phyloP scores from a whole-genome alignment of 2,329 filamentous ascomycete species.

The Fusarium kyushuense region DNA sequence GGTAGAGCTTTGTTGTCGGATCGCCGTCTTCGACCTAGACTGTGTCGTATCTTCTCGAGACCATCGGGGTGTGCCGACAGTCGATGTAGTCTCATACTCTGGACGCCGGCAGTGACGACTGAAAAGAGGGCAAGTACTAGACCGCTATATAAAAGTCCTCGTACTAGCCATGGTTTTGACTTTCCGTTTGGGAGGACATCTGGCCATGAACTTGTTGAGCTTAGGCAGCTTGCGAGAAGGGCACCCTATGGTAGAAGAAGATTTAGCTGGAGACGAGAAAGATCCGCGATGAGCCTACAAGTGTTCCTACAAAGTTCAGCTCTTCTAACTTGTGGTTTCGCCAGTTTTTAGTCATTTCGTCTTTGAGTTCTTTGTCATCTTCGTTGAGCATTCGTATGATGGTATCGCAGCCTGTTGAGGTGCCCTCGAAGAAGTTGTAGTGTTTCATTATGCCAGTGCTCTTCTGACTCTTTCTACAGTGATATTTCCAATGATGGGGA shows the following conservation, averaged over 20 bases:
- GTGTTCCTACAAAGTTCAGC: conserved; percentile 22
- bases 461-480: background rate
- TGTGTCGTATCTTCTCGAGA: conserved; percentile 6
- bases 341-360: conserved; percentile 26
- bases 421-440: conserved; percentile 5
- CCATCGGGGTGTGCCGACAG: conserved; percentile 18
- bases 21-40: conserved; percentile 3
- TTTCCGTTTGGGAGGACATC: conserved; percentile 17
- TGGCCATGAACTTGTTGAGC: conserved; percentile 20
- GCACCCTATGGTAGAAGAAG: background rate
- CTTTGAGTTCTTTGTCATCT: background rate
- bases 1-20: background rate
- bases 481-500: background rate
- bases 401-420: conserved; percentile 10
- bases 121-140: conserved; percentile 24
- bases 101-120: conserved; percentile 11
- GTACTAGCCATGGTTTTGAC: conserved; percentile 13
- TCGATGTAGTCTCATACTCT: conserved; percentile 22
- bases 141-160: conserved; percentile 9
- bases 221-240: conserved; percentile 22
- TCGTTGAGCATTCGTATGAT: conserved; percentile 24
- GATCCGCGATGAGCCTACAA: background rate
- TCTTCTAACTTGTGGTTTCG: conserved; percentile 17
- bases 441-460: background rate
- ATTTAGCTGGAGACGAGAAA: background rate